Conservation (phyloP, 192 early-diverging fungal species). For the Coemansia furcata region DNA sequence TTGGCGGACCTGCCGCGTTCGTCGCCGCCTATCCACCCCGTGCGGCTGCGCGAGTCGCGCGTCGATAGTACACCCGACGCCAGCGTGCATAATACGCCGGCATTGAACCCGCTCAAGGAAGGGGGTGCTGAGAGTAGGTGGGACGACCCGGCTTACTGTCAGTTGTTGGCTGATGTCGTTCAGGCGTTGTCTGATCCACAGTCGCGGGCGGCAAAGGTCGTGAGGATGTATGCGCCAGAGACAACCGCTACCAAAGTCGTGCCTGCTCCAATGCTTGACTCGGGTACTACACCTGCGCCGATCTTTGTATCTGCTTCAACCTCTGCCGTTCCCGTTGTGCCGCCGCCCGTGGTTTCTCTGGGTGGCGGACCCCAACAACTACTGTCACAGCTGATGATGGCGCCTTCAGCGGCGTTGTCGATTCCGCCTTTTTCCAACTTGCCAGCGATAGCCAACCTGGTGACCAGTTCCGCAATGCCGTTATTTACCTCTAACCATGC, state of each 20-base stretch:
- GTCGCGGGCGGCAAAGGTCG: slow-evolving; percentile 43
- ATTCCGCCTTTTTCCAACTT: not conserved
- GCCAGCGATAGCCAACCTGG: slow-evolving; percentile 6
- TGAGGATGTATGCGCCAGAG: slow-evolving; percentile 14
- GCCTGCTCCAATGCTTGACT: not conserved
- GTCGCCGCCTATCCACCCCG: slow-evolving; percentile 30
- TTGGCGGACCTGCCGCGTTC: slow-evolving; percentile 36
- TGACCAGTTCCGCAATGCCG: not conserved
- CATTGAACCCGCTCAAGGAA: slow-evolving; percentile 1
- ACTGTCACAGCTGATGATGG: not conserved
- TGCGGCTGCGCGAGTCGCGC: not conserved
- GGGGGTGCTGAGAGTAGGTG: slow-evolving; percentile 18
- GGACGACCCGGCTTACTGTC: slow-evolving; percentile 41
- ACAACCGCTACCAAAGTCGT: not conserved
- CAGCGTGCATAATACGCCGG: slow-evolving; percentile 8
- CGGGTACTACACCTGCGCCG: not conserved
- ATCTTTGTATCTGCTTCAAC: not conserved
- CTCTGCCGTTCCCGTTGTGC: not conserved
- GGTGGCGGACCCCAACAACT: not conserved
- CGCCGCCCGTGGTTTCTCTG: not conserved
- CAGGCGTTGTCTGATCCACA: slow-evolving; percentile 36
- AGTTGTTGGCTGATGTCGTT: slow-evolving; percentile 47
- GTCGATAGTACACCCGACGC: not conserved
- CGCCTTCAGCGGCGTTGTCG: not conserved
- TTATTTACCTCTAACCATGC: not conserved